Conservation (phyloP, 2,329 filamentous ascomycete species). For the Tetracladium maxilliforme region DNA sequence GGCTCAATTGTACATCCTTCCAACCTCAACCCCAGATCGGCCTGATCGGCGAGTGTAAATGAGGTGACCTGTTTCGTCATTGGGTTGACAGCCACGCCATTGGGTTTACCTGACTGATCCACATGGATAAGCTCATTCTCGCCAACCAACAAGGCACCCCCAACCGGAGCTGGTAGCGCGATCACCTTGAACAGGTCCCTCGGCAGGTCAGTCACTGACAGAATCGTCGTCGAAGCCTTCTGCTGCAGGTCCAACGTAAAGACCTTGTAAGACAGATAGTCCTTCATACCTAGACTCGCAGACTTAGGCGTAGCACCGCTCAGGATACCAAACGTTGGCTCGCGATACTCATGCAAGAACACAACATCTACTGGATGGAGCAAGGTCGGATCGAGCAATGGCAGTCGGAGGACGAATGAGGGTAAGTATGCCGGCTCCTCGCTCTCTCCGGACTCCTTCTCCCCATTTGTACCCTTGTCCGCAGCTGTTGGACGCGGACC, state of each 20-base stretch:
- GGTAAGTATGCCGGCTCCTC: conserved; percentile 62
- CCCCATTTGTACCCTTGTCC: conserved; percentile 8
- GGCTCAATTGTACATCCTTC: conserved; percentile 71
- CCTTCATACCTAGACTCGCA: conserved; percentile 67
- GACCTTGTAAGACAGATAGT: conserved; percentile 80
- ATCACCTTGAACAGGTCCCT: conserved; percentile 77
- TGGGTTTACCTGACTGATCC: conserved; percentile 88
- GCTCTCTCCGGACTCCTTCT: conserved; percentile 5
- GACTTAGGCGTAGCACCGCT: conserved; percentile 64
- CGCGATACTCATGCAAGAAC: conserved; percentile 92
- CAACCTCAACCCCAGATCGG: conserved; percentile 61
- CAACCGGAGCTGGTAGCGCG: conserved; percentile 71
- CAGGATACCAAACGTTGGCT: conserved; percentile 91
- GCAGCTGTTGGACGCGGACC: conserved; percentile 37
- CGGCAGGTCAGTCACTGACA: conserved; percentile 73
- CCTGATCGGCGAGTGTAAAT: conserved; percentile 78
- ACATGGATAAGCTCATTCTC: conserved; percentile 88
- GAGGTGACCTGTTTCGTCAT: conserved; percentile 73
- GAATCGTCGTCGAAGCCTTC: conserved; percentile 78
- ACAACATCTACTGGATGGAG: conserved; percentile 82
- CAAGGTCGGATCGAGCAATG: conserved; percentile 73
- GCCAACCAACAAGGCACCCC: conserved; percentile 76
- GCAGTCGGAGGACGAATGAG: conserved; percentile 86
- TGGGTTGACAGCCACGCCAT: conserved; percentile 82
- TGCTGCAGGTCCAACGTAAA: conserved; percentile 92